Evolutionary conservation across 2,329 filamentous ascomycete genomes (phyloP).

Genomic region (Alternaria tenuissima): DNA sequence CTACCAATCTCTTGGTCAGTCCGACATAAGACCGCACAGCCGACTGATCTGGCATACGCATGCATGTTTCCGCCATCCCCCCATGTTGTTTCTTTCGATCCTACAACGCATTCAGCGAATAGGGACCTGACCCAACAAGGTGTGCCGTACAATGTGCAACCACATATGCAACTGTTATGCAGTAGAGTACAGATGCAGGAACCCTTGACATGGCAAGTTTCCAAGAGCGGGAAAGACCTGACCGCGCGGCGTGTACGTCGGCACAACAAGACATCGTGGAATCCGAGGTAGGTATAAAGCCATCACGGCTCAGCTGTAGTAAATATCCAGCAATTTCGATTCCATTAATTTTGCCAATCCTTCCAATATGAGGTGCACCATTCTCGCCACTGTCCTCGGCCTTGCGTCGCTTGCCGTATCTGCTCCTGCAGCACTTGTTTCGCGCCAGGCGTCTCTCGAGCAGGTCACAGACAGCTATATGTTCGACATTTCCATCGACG

Average conservation of each 20-base stretch:
- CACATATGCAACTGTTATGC: not conserved
- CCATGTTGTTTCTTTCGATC: not conserved
- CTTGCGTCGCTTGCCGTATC: not conserved
- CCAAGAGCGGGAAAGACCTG: not conserved
- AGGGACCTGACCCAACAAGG: not conserved
- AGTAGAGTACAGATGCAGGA: not conserved
- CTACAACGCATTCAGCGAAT: not conserved
- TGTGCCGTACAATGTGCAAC: not conserved
- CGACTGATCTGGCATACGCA: not conserved
- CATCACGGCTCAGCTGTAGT: not conserved
- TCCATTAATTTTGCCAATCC: not conserved
- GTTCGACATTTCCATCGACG: conserved; percentile 54
- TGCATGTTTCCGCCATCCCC: not conserved
- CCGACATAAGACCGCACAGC: conserved; percentile 4
- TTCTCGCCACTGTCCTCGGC: not conserved
- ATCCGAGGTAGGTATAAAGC: not conserved
- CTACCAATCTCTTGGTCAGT: not conserved
- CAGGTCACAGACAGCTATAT: conserved; percentile 57
- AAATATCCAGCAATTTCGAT: not conserved
- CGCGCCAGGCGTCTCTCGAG: not conserved
- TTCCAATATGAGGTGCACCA: not conserved
- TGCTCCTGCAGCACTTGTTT: not conserved
- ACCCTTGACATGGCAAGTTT: not conserved
- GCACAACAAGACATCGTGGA: not conserved
- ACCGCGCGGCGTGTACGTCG: not conserved